Conservation (phyloP, 2,329 filamentous ascomycete species). For the Elsinoe ampelina region DNA sequence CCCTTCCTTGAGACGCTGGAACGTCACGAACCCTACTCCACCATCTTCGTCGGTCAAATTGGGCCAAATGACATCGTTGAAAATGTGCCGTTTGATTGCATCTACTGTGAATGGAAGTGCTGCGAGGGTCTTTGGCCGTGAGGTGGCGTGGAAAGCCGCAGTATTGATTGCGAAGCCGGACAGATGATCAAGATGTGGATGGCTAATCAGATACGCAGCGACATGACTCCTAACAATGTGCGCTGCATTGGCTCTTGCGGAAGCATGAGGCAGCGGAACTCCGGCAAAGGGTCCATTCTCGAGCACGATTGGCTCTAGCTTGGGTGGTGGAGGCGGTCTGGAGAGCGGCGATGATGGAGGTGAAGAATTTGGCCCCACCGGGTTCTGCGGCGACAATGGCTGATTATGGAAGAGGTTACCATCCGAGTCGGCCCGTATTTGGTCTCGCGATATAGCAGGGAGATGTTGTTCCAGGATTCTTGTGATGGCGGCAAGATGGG, state of each 20-base stretch:
- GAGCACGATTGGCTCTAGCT: conserved; percentile 42
- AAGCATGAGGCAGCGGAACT: conserved; percentile 57
- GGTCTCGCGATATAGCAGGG: conserved; percentile 29
- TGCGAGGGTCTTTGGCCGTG: conserved; percentile 72
- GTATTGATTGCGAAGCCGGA: conserved; percentile 90
- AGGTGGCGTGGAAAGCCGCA: conserved; percentile 68
- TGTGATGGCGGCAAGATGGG: conserved; percentile 78
- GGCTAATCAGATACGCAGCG: conserved; percentile 84
- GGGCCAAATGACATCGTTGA: conserved; percentile 97
- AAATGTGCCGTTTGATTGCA: conserved; percentile 87
- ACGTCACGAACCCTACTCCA: conserved; percentile 84
- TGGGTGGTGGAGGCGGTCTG: conserved; percentile 22
- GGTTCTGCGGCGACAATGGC: conserved; percentile 17
- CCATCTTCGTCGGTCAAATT: conserved; percentile 95
- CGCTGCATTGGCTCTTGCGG: conserved; percentile 66
- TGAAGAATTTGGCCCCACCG: conserved; percentile 21
- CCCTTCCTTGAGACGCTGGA: conserved; percentile 78
- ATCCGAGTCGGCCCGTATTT: conserved; percentile 12
- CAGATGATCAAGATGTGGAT: conserved; percentile 94
- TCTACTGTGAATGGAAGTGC: conserved; percentile 82
- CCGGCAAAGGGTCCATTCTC: conserved; percentile 68
- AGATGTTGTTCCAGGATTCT: conserved; percentile 58
- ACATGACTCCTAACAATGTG: conserved; percentile 71
- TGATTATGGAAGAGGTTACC: conserved; percentile 3
- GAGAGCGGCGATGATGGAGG: conserved; percentile 30